Conservation (phyloP, 495 filamentous ascomycete species). For the Talaromyces adpressus region DNA sequence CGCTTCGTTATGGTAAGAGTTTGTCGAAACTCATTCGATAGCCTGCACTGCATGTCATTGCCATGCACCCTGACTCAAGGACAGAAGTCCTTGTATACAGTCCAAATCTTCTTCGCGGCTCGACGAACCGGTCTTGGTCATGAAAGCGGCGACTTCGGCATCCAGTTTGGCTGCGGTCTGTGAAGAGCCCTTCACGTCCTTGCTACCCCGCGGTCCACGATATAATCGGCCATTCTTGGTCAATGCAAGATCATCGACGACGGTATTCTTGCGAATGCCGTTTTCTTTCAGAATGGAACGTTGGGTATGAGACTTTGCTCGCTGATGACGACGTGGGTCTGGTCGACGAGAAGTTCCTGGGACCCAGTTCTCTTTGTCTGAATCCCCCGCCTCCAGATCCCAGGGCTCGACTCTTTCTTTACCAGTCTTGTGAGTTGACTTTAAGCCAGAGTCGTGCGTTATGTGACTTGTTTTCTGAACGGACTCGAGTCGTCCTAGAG, state of each 20-base stretch:
- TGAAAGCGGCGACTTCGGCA: slow-evolving; percentile 62
- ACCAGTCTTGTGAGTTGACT: slow-evolving; percentile 15
- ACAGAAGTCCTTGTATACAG: slow-evolving; percentile 70
- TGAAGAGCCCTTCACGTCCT: neutral
- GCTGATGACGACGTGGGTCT: neutral
- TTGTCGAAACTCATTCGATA: neutral
- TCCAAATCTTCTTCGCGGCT: slow-evolving; percentile 66
- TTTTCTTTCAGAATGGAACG: slow-evolving; percentile 42
- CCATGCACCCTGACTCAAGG: slow-evolving; percentile 63
- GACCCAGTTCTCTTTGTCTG: slow-evolving; percentile 93
- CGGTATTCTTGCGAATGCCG: slow-evolving; percentile 8
- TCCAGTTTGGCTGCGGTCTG: slow-evolving; percentile 2
- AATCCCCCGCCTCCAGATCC: slow-evolving; percentile 55
- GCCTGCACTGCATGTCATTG: slow-evolving; percentile 17
- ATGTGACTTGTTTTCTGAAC: slow-evolving; percentile 12
- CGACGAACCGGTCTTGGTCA: slow-evolving; percentile 52
- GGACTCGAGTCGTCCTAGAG: slow-evolving; percentile 60
- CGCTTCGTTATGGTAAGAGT: neutral
- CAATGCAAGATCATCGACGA: slow-evolving; percentile 4
- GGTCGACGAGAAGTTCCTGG: slow-evolving; percentile 37
- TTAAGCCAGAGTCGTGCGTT: slow-evolving; percentile 11
- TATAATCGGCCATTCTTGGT: neutral
- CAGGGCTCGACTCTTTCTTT: slow-evolving; percentile 24
- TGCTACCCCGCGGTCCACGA: neutral
- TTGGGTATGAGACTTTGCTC: slow-evolving; percentile 24